phyloP scores from a whole-genome alignment of 139 green algal species.

The Zygnema cylindricum region DNA sequence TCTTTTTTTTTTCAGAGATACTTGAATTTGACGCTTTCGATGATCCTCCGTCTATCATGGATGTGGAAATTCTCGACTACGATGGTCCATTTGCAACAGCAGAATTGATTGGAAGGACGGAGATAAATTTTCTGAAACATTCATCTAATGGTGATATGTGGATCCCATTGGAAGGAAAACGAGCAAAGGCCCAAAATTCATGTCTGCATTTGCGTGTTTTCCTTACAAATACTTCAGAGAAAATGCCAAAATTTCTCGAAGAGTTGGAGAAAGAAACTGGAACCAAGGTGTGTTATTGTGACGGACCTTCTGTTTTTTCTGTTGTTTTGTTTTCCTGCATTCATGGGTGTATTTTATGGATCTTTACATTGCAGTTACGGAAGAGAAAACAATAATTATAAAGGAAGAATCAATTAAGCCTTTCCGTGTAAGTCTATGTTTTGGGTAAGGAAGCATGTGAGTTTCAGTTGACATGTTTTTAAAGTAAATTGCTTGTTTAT shows the following conservation, averaged over 20 bases:
- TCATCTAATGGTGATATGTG: conserved; percentile 34
- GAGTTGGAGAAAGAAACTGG: conserved; percentile 29
- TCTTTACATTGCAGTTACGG: no score
- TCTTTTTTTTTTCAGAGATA: conserved; percentile 32
- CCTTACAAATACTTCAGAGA: conserved; percentile 31
- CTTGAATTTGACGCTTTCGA: conserved; percentile 54
- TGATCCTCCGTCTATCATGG: conserved; percentile 23
- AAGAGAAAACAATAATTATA: no score
- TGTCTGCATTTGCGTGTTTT: conserved; percentile 39
- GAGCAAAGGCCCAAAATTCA: conserved; percentile 5
- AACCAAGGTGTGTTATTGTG: no score
- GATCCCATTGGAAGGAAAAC: conserved; percentile 40
- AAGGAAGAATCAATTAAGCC: no score
- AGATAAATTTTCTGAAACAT: conserved; percentile 47
- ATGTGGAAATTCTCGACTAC: conserved; percentile 52
- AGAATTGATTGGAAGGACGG: conserved; percentile 22
- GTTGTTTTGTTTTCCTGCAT: no score
- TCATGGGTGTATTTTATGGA: no score
- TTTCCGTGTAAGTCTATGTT: no score
- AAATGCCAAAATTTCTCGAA: neutral
- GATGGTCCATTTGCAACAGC: conserved; percentile 43
- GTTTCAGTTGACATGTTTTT: no score
- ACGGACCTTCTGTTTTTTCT: no score
- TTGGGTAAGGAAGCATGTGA: no score
- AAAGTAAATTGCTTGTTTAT: no score